phyloP scores from a whole-genome alignment of 1,284 basidiomycete species.

The Trichosporon asahii region DNA sequence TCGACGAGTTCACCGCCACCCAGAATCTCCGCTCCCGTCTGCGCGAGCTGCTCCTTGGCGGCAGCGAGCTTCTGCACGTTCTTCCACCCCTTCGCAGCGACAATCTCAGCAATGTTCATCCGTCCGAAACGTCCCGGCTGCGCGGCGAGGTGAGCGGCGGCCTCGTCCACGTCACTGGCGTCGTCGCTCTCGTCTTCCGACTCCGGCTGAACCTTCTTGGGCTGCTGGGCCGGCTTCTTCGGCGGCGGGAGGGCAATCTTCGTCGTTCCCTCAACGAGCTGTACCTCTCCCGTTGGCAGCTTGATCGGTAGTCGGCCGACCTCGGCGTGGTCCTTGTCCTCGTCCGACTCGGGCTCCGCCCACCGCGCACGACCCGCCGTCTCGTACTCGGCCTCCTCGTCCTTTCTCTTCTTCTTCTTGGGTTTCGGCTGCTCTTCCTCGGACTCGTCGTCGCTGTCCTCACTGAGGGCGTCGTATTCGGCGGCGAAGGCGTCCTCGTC shows the following conservation, averaged over 20 bases:
- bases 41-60: constrained; percentile 86
- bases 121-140: constrained; percentile 65
- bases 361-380: constrained; percentile 34
- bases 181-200: constrained; percentile 55
- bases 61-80: constrained; percentile 66
- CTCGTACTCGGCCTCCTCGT: constrained; percentile 48
- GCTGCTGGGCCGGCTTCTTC: constrained; percentile 43
- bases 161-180: constrained; percentile 55
- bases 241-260: constrained; percentile 51
- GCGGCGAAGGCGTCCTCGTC: constrained; percentile 26
- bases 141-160: constrained; percentile 42
- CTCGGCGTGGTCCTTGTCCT: constrained; percentile 42
- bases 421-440: constrained; percentile 28
- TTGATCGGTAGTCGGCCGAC: constrained; percentile 80
- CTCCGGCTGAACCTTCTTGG: constrained; percentile 50
- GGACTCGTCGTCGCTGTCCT: constrained; percentile 26
- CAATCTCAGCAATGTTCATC: constrained; percentile 70
- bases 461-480: constrained; percentile 23
- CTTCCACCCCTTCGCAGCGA: constrained; percentile 58
- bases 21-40: constrained; percentile 82
- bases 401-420: constrained; percentile 34
- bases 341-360: constrained; percentile 29
- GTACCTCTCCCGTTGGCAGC: constrained; percentile 70
- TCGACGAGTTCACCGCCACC: constrained; percentile 60
- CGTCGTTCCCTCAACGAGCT: constrained; percentile 51